A percentile compares a stretch with the other conserved stretches of the same genome.
These are phyloP conservation scores for Apiotrichum akiyoshidainum DNA, from an alignment of 1,284 basidiomycete genomes.

Conservation along the genomic window DNA sequence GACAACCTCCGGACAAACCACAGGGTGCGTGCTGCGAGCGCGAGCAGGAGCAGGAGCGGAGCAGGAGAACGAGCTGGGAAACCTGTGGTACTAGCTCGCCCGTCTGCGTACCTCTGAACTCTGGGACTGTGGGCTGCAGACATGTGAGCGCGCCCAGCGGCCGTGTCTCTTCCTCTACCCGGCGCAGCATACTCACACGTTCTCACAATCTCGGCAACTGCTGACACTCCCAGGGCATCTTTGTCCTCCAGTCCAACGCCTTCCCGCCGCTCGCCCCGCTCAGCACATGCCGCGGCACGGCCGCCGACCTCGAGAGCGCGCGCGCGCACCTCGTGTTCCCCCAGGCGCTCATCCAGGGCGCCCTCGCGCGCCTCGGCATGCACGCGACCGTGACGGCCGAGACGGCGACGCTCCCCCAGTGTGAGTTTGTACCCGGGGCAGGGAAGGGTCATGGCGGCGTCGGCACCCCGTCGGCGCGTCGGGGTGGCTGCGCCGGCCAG, in stretches of 20 bases:
- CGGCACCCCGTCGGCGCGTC: not conserved
- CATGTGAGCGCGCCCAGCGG: too few relatives aligned
- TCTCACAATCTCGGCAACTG: not conserved
- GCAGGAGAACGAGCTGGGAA: too few relatives aligned
- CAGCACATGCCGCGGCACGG: constrained; percentile 64
- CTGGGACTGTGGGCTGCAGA: too few relatives aligned
- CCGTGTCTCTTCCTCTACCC: too few relatives aligned
- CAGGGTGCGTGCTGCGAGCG: constrained; percentile 56
- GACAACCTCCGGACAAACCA: constrained; percentile 94
- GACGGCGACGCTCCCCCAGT: constrained; percentile 75
- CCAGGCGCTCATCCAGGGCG: constrained; percentile 76
- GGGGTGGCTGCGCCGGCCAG: too few relatives aligned
- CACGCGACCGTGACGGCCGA: constrained; percentile 71
- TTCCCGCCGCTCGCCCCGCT: constrained; percentile 79
- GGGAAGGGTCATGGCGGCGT: not conserved
- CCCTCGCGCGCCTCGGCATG: constrained; percentile 71
- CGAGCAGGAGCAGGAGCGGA: not conserved
- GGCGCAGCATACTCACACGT: too few relatives aligned
- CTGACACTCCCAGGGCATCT: constrained; percentile 67
- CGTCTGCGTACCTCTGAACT: too few relatives aligned
- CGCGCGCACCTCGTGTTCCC: constrained; percentile 75
- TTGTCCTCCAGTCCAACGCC: constrained; percentile 84
- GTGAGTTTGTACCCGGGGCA: constrained; percentile 53
- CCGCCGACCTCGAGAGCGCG: constrained; percentile 69
- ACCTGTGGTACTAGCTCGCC: too few relatives aligned